Evolutionary conservation across 2,329 filamentous ascomycete genomes (phyloP).

Genomic region (Blumeria hordei): DNA sequence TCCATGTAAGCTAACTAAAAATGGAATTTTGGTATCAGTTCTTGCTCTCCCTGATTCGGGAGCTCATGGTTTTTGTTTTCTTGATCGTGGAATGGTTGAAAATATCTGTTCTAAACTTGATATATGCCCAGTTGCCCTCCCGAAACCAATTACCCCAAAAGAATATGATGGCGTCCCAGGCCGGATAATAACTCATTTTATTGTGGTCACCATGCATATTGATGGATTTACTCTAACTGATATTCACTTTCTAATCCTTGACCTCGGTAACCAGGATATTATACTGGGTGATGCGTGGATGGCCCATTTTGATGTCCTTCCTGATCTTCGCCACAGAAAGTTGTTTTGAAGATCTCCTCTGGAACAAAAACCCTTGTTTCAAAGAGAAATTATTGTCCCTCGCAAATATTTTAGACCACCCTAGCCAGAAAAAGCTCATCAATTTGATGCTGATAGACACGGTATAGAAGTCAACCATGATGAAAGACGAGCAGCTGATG

Average conservation of each 20-base stretch:
- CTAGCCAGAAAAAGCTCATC: neutral
- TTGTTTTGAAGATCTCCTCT: neutral
- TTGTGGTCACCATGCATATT: neutral
- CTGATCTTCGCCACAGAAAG: neutral
- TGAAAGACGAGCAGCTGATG: too few species aligned
- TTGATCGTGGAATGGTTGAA: neutral
- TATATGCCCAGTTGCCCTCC: neutral
- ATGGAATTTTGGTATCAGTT: neutral
- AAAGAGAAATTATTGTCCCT: neutral
- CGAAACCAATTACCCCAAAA: neutral
- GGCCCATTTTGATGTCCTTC: neutral
- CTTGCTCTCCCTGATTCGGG: neutral
- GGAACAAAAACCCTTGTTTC: neutral
- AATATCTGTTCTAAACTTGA: neutral
- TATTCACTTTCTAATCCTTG: neutral
- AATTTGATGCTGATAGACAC: neutral
- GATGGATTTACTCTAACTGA: neutral
- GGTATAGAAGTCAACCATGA: neutral
- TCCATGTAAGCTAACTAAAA: neutral
- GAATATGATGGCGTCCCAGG: neutral
- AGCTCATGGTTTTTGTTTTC: slow-evolving; percentile 1
- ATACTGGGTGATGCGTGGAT: neutral
- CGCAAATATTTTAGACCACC: neutral
- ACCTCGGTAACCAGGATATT: neutral
- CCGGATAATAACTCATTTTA: too few species aligned